Evolutionary conservation across 192 early-diverging fungal genomes (phyloP).

Genomic region (Dispira simplex): DNA sequence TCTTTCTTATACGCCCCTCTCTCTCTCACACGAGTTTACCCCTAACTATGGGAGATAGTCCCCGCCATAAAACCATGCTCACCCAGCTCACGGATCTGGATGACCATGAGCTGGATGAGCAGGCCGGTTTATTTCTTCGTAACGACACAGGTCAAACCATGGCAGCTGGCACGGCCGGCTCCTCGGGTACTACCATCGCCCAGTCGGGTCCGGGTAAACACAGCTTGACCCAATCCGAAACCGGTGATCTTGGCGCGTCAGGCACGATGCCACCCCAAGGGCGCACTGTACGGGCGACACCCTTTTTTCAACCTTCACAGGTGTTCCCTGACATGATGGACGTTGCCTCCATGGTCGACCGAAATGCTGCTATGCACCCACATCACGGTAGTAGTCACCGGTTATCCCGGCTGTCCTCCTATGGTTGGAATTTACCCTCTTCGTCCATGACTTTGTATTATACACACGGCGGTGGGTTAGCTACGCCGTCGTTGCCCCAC

Average conservation of each 20-base stretch:
- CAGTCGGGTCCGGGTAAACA: constrained; percentile 9
- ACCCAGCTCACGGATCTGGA: constrained; percentile 37
- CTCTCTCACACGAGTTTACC: not conserved
- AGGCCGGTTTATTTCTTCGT: constrained; percentile 25
- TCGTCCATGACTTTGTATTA: not conserved
- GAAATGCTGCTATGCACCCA: constrained; percentile 13
- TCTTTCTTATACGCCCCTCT: not conserved
- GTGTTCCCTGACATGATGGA: constrained; percentile 32
- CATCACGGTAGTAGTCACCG: not conserved
- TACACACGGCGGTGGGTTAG: not conserved
- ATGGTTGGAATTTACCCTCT: not conserved
- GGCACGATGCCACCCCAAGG: not conserved
- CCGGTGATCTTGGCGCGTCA: not conserved
- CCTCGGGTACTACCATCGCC: constrained; percentile 24
- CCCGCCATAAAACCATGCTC: constrained; percentile 33
- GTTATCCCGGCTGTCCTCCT: constrained; percentile 4
- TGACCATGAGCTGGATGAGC: constrained; percentile 34
- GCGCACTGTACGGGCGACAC: constrained; percentile 9
- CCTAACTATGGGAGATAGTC: constrained; percentile 20
- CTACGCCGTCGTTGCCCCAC: not conserved
- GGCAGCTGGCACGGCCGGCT: not conserved
- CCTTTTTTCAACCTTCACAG: constrained; percentile 31
- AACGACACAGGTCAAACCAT: not conserved
- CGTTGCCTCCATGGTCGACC: constrained; percentile 32
- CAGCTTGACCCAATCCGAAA: not conserved